Base-by-base conservation (phyloP, 768 basidiomycete genomes). In the Lyophyllum shimeji region DNA sequence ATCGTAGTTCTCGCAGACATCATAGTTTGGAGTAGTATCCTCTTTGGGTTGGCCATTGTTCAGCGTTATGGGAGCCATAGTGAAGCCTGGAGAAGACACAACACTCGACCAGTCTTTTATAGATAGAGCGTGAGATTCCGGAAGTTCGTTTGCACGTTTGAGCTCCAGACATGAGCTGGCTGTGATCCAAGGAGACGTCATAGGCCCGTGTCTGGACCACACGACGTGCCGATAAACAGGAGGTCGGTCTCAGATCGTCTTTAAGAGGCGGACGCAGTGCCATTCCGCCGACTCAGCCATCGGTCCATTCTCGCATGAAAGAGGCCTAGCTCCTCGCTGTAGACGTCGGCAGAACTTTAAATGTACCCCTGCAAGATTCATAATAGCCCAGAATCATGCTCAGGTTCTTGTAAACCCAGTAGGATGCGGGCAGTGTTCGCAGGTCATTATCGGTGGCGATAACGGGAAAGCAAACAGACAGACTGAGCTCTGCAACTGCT, bases 1-100 rank as follows among this genome's bases (percentile, higher is more conserved):
- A 23, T 82, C 72, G 61, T 87, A 88, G 65, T 84, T 71, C 62
- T 85, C 83, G 24, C 63, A 56, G 52, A 78, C 69, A 24, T 79
- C 77, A 59, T 71, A 68, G 46, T 72, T 69, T 37, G 65, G 62
- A 46, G 59, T 56, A 5, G 23, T 24, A 21, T 49, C 46, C 11
- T 13, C 59, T 13, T 24, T 44, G n/a, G 33, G 21, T 39, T 46
- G 51, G 17, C 40, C 50, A 45, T n/a, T 59, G 56, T 61, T 56
- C 6, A 55, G 31, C 13, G 53, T 58, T 34, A 54, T 58, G 39
- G 49, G 43, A 27, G 50, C 43, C 34, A 43, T 51, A 11, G 33
- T 46, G 20, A 34, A 51, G 15, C 29, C 21, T 13, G 42, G 29
- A 29, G 40, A n/a, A 18, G 37, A 33, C n/a, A n/a, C 3, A 40